Percentiles rank a stretch among this genome's conserved stretches.
phyloP scores from a whole-genome alignment of 352 stramenopile genomes.

The Phytophthora constricta region DNA sequence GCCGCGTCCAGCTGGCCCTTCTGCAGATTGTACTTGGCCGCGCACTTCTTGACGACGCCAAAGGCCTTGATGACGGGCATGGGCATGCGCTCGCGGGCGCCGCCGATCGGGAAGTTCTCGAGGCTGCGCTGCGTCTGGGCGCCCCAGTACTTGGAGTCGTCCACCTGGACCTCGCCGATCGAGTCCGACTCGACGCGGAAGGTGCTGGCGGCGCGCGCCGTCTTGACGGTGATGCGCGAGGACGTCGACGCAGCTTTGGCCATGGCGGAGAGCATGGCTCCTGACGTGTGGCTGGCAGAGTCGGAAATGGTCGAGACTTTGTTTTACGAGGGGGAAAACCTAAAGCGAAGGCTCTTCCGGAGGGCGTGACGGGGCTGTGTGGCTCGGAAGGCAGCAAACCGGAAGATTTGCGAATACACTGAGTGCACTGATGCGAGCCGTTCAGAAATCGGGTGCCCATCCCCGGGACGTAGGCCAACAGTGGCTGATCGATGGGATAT shows the following conservation, averaged over 20 bases:
- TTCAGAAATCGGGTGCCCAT: background rate
- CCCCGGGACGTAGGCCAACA: background rate
- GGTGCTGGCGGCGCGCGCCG: conserved; percentile 47
- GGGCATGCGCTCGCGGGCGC: conserved; percentile 91
- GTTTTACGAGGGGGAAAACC: no score
- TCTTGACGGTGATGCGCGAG: conserved; percentile 38
- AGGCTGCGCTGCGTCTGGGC: conserved; percentile 96
- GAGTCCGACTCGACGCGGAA: conserved; percentile 75
- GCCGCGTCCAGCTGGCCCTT: conserved; percentile 81
- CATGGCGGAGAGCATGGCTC: conserved; percentile 39
- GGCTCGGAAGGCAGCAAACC: no score
- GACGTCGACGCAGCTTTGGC: conserved; percentile 20
- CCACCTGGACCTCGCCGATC: conserved; percentile 85
- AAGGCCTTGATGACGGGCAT: conserved; percentile 94
- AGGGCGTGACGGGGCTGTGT: background rate
- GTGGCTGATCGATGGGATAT: background rate
- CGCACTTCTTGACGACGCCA: conserved; percentile 96
- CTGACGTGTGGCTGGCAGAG: background rate
- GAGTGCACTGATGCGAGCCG: background rate
- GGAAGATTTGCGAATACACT: background rate
- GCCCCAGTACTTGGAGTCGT: conserved; percentile 90
- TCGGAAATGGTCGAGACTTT: conserved; percentile 18
- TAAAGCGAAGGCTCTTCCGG: background rate
- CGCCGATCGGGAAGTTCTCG: conserved; percentile 96
- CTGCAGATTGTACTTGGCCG: conserved; percentile 92